These are phyloP conservation scores for Phytophthora crassamura DNA, from an alignment of 352 stramenopile species.

Conservation along the genomic window DNA sequence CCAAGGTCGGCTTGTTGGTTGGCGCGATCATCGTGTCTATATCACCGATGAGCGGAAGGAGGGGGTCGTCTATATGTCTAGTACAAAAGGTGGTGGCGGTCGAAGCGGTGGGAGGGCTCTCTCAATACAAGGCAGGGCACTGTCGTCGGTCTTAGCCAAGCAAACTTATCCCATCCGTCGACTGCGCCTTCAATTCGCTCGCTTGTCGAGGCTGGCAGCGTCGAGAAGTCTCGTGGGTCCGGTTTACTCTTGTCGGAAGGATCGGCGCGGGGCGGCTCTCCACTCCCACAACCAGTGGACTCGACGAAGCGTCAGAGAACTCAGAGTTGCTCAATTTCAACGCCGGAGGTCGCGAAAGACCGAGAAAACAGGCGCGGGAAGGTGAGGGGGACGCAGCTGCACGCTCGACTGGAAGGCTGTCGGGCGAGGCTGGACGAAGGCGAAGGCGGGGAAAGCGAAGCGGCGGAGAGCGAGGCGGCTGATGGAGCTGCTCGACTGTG, in stretches of 20 bases:
- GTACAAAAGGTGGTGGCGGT: constrained; percentile 11
- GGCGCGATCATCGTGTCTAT: constrained; percentile 74
- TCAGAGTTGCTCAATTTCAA: constrained; percentile 50
- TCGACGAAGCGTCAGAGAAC: constrained; percentile 44
- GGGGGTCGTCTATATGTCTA: constrained; percentile 21
- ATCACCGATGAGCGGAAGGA: constrained; percentile 19
- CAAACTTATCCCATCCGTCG: constrained; percentile 65
- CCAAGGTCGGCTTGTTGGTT: constrained; percentile 88
- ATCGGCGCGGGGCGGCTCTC: constrained; percentile 39
- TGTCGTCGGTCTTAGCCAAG: constrained; percentile 35
- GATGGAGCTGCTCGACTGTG: constrained; percentile 16
- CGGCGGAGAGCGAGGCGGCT: background rate
- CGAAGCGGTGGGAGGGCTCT: background rate
- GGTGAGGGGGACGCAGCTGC: constrained; percentile 7
- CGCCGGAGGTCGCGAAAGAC: constrained; percentile 21
- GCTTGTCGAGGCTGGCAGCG: constrained; percentile 22
- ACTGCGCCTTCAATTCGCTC: constrained; percentile 29
- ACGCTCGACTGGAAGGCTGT: constrained; percentile 1
- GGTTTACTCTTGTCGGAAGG: constrained; percentile 33
- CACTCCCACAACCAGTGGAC: constrained; percentile 58
- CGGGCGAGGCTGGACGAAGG: too few species aligned
- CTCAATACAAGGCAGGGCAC: constrained; percentile 21
- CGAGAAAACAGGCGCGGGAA: constrained; percentile 4
- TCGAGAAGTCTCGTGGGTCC: constrained; percentile 10
- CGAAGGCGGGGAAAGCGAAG: background rate